These are phyloP conservation scores for Penicillium vulpinum DNA, from an alignment of 2,329 filamentous ascomycete genomes.

Conservation along the genomic window DNA sequence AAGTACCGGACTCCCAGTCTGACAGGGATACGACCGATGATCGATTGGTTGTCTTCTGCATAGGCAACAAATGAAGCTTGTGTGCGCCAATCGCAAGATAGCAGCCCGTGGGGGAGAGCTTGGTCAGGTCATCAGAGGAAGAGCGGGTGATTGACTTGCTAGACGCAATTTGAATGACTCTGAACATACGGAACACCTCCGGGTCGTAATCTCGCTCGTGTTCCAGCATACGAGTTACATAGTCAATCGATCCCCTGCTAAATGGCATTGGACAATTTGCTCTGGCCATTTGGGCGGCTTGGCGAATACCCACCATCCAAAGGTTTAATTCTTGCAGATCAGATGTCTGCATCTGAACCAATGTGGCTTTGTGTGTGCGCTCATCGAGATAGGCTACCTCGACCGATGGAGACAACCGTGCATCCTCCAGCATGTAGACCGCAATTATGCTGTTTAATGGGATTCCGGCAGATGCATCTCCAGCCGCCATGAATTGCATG, in stretches of 20 bases:
- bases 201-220: slow-evolving; percentile 69
- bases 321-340: slow-evolving; percentile 65
- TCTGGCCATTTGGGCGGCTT: slow-evolving; percentile 58
- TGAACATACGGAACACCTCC: slow-evolving; percentile 66
- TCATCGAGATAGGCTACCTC: slow-evolving; percentile 70
- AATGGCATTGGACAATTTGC: slow-evolving; percentile 54
- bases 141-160: slow-evolving; percentile 57
- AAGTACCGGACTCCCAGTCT: slow-evolving; percentile 53
- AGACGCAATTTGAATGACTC: slow-evolving; percentile 64
- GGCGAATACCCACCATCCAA: slow-evolving; percentile 65
- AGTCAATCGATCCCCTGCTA: slow-evolving; percentile 61
- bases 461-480: slow-evolving; percentile 56
- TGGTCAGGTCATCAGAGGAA: slow-evolving; percentile 66
- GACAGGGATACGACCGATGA: slow-evolving; percentile 56
- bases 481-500: slow-evolving; percentile 57
- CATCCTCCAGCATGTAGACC: slow-evolving; percentile 66
- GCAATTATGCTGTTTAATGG: slow-evolving; percentile 67
- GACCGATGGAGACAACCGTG: slow-evolving; percentile 64
- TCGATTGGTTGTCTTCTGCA: slow-evolving; percentile 58
- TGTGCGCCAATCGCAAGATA: slow-evolving; percentile 69
- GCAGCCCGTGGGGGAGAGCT: slow-evolving; percentile 63
- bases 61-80: slow-evolving; percentile 67
- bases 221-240: slow-evolving; percentile 63
- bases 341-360: slow-evolving; percentile 64
- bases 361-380: slow-evolving; percentile 58